Evolutionary conservation across 2,329 filamentous ascomycete genomes (phyloP).

Genomic region (Microcyclospora pomicola): DNA sequence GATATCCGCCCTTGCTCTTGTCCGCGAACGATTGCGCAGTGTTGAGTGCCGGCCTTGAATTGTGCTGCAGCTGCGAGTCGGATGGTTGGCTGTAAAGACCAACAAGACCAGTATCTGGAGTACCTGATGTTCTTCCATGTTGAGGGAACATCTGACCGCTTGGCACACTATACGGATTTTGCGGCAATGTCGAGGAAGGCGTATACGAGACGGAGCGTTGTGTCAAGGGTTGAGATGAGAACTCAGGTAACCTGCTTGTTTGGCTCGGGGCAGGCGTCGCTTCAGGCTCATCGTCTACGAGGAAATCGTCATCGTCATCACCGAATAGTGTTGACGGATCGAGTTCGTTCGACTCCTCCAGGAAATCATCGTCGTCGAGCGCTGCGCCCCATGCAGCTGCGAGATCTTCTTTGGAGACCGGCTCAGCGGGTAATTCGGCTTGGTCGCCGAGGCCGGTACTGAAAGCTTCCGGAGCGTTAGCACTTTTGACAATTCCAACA

Average conservation of each 20-base stretch:
- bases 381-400: constrained; percentile 75
- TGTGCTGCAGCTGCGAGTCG: constrained; percentile 12
- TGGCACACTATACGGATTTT: constrained; percentile 11
- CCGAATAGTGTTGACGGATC: constrained; percentile 56
- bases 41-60: constrained; percentile 36
- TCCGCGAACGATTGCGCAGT: constrained; percentile 68
- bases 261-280: constrained; percentile 5
- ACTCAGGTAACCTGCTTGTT: neutral
- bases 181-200: neutral
- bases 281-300: constrained; percentile 2
- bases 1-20: constrained; percentile 82
- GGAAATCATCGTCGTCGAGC: constrained; percentile 50
- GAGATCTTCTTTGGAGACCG: constrained; percentile 43
- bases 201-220: no score
- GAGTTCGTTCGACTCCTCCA: constrained; percentile 28
- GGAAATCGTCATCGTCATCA: constrained; percentile 44
- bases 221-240: no score
- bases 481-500: neutral
- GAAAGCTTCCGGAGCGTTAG: neutral
- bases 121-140: constrained; percentile 18
- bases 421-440: constrained; percentile 1
- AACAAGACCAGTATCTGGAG: constrained; percentile 20
- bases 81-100: constrained; percentile 16
- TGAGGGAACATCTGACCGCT: constrained; percentile 9
- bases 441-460: neutral